phyloP scores from a whole-genome alignment of 2,329 filamentous ascomycete species.

The Sclerotinia subarctica region DNA sequence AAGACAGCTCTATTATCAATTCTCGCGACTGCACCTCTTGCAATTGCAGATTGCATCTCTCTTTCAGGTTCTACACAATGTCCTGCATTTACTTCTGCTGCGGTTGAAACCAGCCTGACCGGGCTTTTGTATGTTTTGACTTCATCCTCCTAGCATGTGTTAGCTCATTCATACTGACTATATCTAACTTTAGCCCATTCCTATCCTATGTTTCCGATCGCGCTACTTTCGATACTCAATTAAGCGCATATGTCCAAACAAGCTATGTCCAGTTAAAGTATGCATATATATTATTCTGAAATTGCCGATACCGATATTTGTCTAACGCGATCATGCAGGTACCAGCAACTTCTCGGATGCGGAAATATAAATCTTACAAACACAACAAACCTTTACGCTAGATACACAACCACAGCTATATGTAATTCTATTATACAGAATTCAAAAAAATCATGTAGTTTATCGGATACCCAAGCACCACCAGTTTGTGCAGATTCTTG shows the following conservation, averaged over 20 bases:
- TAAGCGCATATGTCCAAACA: conserved; percentile 69
- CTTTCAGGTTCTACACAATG: conserved; percentile 68
- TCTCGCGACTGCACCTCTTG: conserved; percentile 33
- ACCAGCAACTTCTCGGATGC: conserved; percentile 77
- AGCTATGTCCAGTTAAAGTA: conserved; percentile 78
- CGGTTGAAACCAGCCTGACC: conserved; percentile 57
- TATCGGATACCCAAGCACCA: conserved; percentile 60
- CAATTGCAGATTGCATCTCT: conserved; percentile 54
- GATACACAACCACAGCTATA: conserved; percentile 86
- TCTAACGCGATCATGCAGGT: conserved; percentile 55
- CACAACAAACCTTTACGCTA: conserved; percentile 79
- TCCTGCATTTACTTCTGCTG: conserved; percentile 68
- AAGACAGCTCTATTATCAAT: conserved; percentile 34
- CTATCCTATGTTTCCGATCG: conserved; percentile 75
- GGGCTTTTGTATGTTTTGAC: conserved; percentile 59
- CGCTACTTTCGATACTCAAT: conserved; percentile 71
- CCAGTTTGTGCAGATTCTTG: conserved; percentile 90
- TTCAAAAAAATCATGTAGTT: conserved; percentile 66
- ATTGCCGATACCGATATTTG: conserved; percentile 13
- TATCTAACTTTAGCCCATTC: conserved; percentile 63
- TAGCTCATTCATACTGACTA: conserved; percentile 24
- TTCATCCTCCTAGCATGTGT: conserved; percentile 21
- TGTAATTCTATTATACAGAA: conserved; percentile 95
- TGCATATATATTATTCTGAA: conserved; percentile 35
- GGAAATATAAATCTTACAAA: conserved; percentile 72